Base-by-base conservation (phyloP, 208 protist genomes). In the Crithidia expoeki region DNA sequence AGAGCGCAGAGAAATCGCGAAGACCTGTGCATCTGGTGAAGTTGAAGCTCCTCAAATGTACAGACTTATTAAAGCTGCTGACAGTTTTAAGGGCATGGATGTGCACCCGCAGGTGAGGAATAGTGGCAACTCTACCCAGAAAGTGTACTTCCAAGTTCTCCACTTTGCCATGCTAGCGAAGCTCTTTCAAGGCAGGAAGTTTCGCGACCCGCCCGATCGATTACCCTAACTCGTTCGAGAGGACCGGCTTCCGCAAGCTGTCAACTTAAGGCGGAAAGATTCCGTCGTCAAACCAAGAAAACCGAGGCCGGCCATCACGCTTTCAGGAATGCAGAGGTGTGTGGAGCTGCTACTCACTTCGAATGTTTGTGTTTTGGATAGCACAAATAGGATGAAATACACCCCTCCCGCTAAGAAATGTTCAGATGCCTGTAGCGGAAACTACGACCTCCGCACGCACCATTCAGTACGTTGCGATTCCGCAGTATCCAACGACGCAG, bases 1-100 rank as follows among this genome's bases (percentile, higher is more conserved):
- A 38, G 4, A 72, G 56, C 0, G 53, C 28, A 9, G 66, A 62
- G 2, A 52, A 25, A 32, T 71, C 23, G 17, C 16, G 21, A 3
- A 72, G 55, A 4, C 38, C 32, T 9, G 46, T 25, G 44, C 53
- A 53, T 5, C 33, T 21, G 9, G 66, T 44, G 27, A 72, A 46
- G 30, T 44, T 49, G n/a, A 61, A 6, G 23, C 17, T 21, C 2
- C n/a, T 36, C 33, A 47, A 19, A 0, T 10, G 1, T 6, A 0
- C 2, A 34, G 12, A 72, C 11, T 14, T 23, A 0, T 33, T 21
- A 19, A 58, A 56, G 11, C 44, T 46, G 27, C 14, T n/a, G 5
- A 72, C 17, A 3, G 0, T n/a, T 16, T n/a, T 25, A 6, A 49
- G 23, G 7, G 5, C 12, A 17, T 23, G 25, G 33, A 40, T 64